These are phyloP conservation scores for Phytophthora litchii DNA, from an alignment of 352 stramenopile genomes.

Conservation along the genomic window DNA sequence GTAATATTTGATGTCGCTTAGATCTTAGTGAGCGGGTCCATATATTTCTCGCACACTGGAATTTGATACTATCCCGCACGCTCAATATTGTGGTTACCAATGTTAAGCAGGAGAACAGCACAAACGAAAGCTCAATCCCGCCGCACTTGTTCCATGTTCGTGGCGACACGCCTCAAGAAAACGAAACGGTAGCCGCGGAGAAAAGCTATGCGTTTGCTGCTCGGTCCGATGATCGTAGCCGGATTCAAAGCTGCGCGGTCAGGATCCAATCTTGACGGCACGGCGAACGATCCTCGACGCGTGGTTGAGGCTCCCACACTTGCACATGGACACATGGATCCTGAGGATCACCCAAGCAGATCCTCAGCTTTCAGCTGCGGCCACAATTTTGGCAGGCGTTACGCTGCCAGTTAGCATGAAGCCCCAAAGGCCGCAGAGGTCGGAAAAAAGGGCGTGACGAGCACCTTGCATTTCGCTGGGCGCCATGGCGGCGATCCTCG, in stretches of 20 bases:
- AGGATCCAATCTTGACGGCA: conserved; percentile 5
- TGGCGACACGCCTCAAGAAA: neutral
- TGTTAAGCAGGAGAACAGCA: neutral
- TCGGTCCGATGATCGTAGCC: neutral
- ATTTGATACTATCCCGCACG: neutral
- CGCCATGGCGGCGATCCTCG: neutral
- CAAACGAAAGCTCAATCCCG: conserved; percentile 5
- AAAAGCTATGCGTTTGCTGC: neutral
- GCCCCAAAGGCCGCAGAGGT: conserved; percentile 23
- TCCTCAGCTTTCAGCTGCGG: conserved; percentile 3
- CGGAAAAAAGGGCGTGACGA: conserved; percentile 21
- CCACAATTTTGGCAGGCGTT: conserved; percentile 7
- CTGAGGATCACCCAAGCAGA: neutral
- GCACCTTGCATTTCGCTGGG: neutral
- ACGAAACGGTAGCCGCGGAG: neutral
- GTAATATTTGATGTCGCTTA: neutral
- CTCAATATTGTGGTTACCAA: neutral
- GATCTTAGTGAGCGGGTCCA: no score
- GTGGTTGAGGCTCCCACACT: conserved; percentile 17
- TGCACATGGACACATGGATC: conserved; percentile 18
- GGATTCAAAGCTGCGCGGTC: neutral
- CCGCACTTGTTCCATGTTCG: neutral
- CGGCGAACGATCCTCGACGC: neutral
- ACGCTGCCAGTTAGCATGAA: conserved; percentile 22
- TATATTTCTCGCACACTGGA: neutral